These are phyloP conservation scores for Colletotrichum ledebouriae DNA, from an alignment of 2,329 filamentous ascomycete species.

Conservation along the genomic window DNA sequence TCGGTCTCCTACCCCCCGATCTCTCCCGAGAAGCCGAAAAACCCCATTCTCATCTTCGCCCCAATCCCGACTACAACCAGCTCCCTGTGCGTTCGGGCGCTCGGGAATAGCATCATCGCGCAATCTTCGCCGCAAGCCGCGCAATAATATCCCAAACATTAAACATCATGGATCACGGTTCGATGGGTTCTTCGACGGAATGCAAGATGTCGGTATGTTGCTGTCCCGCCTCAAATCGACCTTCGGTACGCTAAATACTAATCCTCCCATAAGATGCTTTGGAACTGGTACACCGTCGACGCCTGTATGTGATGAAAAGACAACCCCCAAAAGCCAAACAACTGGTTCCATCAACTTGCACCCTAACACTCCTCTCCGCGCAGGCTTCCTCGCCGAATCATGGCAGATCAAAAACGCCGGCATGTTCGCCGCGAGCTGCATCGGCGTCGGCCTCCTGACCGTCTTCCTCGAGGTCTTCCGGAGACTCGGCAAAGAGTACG, in stretches of 20 bases:
- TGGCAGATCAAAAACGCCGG: slow-evolving; percentile 57
- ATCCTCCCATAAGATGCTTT: slow-evolving; percentile 57
- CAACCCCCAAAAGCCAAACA: no score
- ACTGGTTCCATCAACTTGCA: no score
- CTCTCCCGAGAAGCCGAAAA: no score
- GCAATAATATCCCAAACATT: background rate
- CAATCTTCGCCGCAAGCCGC: background rate
- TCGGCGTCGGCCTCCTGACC: slow-evolving; percentile 57
- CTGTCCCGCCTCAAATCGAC: no score
- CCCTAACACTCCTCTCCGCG: background rate
- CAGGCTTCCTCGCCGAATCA: slow-evolving; percentile 55
- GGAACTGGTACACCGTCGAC: slow-evolving; percentile 60
- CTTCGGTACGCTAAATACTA: background rate
- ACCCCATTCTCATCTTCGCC: no score
- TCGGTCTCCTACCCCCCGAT: no score
- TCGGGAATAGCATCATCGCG: background rate
- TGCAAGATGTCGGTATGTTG: slow-evolving; percentile 52
- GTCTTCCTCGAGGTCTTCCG: slow-evolving; percentile 57
- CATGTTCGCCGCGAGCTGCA: slow-evolving; percentile 59
- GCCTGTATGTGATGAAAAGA: slow-evolving; percentile 49
- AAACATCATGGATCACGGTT: slow-evolving; percentile 46
- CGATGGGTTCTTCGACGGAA: slow-evolving; percentile 43
- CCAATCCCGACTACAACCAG: no score
- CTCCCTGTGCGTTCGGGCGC: no score
- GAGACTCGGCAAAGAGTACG: slow-evolving; percentile 58